phyloP scores from a whole-genome alignment of 169 alveolate species.

The Cryptosporidium bovis region DNA sequence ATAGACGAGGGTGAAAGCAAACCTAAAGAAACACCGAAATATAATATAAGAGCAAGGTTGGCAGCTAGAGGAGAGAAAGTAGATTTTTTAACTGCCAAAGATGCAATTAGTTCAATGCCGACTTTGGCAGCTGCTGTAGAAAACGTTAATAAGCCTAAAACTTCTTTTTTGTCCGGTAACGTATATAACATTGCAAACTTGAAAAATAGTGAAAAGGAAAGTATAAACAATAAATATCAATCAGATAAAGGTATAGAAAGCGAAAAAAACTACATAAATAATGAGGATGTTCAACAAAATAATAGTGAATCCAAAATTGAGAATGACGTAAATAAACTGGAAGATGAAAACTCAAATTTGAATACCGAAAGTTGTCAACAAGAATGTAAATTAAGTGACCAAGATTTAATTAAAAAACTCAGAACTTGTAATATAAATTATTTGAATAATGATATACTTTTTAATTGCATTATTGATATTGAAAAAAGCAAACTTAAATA shows the following conservation, averaged over 20 bases:
- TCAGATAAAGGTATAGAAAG: neutral
- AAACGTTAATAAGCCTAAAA: constrained; percentile 22
- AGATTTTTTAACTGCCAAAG: constrained; percentile 45
- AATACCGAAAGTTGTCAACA: too few species aligned
- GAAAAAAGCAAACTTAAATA: constrained; percentile 64
- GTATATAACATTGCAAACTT: neutral
- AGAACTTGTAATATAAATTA: constrained; percentile 44
- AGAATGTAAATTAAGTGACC: neutral
- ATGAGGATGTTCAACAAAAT: neutral
- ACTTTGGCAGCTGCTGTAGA: constrained; percentile 72
- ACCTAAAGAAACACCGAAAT: constrained; percentile 54
- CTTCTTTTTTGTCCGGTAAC: too few species aligned
- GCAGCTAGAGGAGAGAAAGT: constrained; percentile 74
- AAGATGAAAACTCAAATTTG: neutral
- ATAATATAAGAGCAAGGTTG: constrained; percentile 70
- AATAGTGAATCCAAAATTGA: neutral
- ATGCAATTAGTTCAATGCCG: constrained; percentile 61
- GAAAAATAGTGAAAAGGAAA: neutral
- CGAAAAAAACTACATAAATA: neutral
- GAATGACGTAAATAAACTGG: neutral
- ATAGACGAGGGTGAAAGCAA: constrained; percentile 12
- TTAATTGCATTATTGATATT: constrained; percentile 60
- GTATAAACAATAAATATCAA: neutral
- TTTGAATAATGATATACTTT: constrained; percentile 37
- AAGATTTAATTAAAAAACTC: constrained; percentile 20